These are phyloP conservation scores for Paraphoma sp. DNA, from an alignment of 2,329 filamentous ascomycete genomes.

Conservation along the genomic window DNA sequence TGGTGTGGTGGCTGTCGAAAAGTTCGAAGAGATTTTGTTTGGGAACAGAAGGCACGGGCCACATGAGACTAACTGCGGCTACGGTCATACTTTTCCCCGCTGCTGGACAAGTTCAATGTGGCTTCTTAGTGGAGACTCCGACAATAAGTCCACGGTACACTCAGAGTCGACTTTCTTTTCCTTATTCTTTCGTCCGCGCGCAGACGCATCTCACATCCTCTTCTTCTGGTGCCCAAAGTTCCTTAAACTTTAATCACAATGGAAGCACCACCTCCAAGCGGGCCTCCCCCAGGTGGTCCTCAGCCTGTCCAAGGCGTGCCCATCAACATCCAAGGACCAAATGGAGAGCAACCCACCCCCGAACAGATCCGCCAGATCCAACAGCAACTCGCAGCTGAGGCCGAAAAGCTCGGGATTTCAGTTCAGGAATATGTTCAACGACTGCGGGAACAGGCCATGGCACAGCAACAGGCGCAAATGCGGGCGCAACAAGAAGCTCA, in stretches of 20 bases:
- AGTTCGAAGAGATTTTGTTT: not conserved
- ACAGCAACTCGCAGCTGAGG: constrained; percentile 80
- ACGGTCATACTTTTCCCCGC: constrained; percentile 4
- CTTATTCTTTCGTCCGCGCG: not conserved
- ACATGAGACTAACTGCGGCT: not conserved
- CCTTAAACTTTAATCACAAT: not conserved
- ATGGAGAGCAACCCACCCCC: constrained; percentile 68
- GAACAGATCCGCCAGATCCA: constrained; percentile 89
- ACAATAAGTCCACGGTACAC: constrained; percentile 18
- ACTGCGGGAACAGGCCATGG: constrained; percentile 61
- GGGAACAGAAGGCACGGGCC: not conserved
- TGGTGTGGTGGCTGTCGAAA: not conserved
- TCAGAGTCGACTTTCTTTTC: not conserved
- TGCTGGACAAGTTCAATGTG: constrained; percentile 13
- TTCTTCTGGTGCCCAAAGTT: not conserved
- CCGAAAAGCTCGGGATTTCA: constrained; percentile 81
- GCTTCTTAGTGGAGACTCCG: constrained; percentile 15
- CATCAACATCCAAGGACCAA: constrained; percentile 32
- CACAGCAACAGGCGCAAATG: constrained; percentile 58
- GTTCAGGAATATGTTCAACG: constrained; percentile 79
- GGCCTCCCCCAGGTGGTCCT: constrained; percentile 18
- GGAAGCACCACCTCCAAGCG: constrained; percentile 21
- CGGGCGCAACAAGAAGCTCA: constrained; percentile 29
- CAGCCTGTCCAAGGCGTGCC: constrained; percentile 18
- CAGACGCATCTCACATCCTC: not conserved